Percentiles rank a stretch among this genome's conserved stretches.
Conservation (phyloP, 2,329 filamentous ascomycete species). For the Aspergillus fumigatiaffinis region DNA sequence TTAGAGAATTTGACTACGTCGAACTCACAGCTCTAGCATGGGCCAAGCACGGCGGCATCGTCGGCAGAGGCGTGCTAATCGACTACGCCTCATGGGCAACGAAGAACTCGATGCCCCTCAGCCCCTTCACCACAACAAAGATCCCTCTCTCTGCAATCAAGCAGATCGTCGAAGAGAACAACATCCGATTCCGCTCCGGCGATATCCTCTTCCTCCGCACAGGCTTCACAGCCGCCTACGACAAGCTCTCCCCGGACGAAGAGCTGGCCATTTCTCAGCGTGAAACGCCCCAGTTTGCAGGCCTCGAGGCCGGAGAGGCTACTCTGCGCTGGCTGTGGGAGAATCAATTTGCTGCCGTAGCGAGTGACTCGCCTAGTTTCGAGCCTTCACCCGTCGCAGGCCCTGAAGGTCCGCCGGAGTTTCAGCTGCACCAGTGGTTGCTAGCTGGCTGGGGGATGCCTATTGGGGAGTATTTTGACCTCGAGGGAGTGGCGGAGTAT, state of each 20-base stretch:
- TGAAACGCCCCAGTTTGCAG: conserved; percentile 28
- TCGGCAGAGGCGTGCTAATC: conserved; percentile 47
- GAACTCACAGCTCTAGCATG: conserved; percentile 23
- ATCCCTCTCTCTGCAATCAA: conserved; percentile 46
- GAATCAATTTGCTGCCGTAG: conserved; percentile 53
- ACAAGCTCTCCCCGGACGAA: conserved; percentile 34
- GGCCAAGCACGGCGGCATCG: conserved; percentile 38
- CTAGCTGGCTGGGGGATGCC: conserved; percentile 49
- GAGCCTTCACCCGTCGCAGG: conserved; percentile 40
- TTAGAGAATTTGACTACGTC: neutral
- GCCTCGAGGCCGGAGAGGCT: conserved; percentile 47
- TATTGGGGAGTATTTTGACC: conserved; percentile 45
- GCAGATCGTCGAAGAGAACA: conserved; percentile 42
- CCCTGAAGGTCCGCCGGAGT: conserved; percentile 28
- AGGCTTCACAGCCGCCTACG: conserved; percentile 48
- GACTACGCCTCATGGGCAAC: conserved; percentile 46
- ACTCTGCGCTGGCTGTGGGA: conserved; percentile 58
- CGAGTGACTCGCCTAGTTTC: conserved; percentile 53
- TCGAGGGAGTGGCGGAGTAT: conserved; percentile 38
- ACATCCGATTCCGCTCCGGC: conserved; percentile 40
- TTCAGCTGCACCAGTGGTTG: conserved; percentile 29
- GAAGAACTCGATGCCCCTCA: conserved; percentile 32
- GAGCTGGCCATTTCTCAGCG: conserved; percentile 34
- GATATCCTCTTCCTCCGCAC: conserved; percentile 57
- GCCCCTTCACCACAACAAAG: conserved; percentile 37